phyloP scores from a whole-genome alignment of 2,329 filamentous ascomycete genomes.

The Colletotrichum gigasporum region DNA sequence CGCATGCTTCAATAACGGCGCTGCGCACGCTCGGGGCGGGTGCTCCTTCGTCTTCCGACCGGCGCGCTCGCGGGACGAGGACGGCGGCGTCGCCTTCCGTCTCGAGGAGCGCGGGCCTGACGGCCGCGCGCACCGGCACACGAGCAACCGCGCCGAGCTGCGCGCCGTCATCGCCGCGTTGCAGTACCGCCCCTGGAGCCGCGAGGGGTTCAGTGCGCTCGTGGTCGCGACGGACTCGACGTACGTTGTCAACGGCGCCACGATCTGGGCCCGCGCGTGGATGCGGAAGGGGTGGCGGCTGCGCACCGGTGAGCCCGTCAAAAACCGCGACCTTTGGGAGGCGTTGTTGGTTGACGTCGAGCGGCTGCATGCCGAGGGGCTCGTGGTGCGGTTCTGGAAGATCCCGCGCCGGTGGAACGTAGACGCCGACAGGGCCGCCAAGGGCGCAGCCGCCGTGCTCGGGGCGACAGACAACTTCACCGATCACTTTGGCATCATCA shows the following conservation, averaged over 20 bases:
- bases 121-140: conserved; percentile 47
- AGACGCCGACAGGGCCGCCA: conserved; percentile 51
- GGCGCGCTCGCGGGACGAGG: neutral
- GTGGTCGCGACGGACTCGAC: conserved; percentile 64
- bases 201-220: conserved; percentile 49
- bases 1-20: conserved; percentile 54
- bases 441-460: conserved; percentile 36
- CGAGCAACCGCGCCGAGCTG: conserved; percentile 64
- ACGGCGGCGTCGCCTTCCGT: conserved; percentile 38
- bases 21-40: conserved; percentile 46
- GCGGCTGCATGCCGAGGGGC: neutral
- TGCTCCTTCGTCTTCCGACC: conserved; percentile 48
- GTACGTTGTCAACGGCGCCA: conserved; percentile 58
- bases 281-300: conserved; percentile 54
- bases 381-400: conserved; percentile 50
- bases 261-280: conserved; percentile 54
- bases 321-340: conserved; percentile 64
- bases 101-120: conserved; percentile 55
- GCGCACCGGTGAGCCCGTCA: conserved; percentile 43
- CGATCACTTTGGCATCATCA: neutral
- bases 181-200: conserved; percentile 52
- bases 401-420: conserved; percentile 55
- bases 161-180: conserved; percentile 63
- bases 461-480: neutral
- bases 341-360: conserved; percentile 53